phyloP scores from a whole-genome alignment of 2,329 filamentous ascomycete species.

The Talaromyces sp. region DNA sequence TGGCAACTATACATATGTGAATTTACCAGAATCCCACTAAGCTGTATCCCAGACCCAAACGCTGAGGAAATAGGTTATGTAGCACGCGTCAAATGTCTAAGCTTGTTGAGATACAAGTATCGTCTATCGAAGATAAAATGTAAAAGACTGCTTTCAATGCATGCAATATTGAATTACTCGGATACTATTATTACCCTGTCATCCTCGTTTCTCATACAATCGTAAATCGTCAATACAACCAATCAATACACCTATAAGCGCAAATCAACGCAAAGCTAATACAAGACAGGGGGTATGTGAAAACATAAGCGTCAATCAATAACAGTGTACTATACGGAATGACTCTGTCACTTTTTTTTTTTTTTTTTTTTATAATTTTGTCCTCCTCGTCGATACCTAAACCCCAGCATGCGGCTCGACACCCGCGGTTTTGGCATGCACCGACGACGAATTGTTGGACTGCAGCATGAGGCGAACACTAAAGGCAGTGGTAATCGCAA shows the following conservation, averaged over 20 bases:
- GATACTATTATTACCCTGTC: background rate
- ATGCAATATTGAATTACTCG: too few relatives aligned
- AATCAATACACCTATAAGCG: background rate
- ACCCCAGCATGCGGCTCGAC: slow-evolving; percentile 5
- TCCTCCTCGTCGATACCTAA: background rate
- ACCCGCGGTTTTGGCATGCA: slow-evolving; percentile 6
- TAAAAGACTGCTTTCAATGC: too few relatives aligned
- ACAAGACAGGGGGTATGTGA: background rate
- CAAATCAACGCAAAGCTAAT: background rate
- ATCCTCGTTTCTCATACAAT: background rate
- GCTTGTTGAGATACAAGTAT: too few relatives aligned
- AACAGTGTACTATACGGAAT: background rate
- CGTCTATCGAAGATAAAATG: too few relatives aligned
- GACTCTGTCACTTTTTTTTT: background rate
- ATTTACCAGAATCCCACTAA: too few relatives aligned
- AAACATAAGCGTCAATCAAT: background rate
- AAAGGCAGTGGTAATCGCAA: slow-evolving; percentile 10
- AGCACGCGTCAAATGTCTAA: too few relatives aligned
- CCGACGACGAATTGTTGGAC: background rate
- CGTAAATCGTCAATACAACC: background rate
- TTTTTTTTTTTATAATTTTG: background rate
- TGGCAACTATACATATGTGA: too few relatives aligned
- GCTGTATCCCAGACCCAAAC: too few relatives aligned
- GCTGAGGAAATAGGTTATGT: too few relatives aligned
- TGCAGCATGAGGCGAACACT: slow-evolving; percentile 7